A percentile compares a stretch with the other conserved stretches of the same genome.
Conservation (phyloP, 1,284 basidiomycete species). For the Boletellus sp. region DNA sequence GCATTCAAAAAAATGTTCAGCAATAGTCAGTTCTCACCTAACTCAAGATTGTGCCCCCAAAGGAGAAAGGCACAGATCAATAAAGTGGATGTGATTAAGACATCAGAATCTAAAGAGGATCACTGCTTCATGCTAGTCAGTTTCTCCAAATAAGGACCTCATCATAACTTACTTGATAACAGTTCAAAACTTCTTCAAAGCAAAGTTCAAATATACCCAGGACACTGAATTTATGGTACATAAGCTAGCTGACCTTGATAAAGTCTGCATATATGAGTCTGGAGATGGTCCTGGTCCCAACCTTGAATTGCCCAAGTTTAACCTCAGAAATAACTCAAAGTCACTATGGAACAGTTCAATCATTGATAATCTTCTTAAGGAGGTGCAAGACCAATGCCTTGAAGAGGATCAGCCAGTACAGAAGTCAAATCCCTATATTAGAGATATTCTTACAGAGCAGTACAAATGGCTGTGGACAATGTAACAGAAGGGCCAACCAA, state of each 20-base stretch:
- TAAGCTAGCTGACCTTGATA: background rate
- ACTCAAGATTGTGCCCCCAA: too few species aligned
- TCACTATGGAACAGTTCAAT: background rate
- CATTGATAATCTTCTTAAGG: background rate
- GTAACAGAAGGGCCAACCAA: background rate
- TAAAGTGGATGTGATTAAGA: too few species aligned
- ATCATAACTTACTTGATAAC: background rate
- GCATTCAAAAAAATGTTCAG: too few species aligned
- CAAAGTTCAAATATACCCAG: background rate
- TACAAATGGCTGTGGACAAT: background rate
- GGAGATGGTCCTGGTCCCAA: conserved; percentile 2
- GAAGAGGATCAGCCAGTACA: background rate
- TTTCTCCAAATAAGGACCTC: too few species aligned
- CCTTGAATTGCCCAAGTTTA: background rate
- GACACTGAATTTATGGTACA: conserved; percentile 1
- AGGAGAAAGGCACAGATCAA: too few species aligned
- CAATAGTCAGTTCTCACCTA: too few species aligned
- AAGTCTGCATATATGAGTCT: background rate
- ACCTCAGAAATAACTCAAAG: background rate
- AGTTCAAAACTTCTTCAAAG: background rate
- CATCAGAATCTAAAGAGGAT: background rate
- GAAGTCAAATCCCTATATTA: background rate
- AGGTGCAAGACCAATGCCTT: background rate
- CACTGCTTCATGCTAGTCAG: background rate
- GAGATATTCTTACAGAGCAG: background rate